A percentile compares a stretch with the other conserved stretches of the same genome.
Evolutionary conservation across 768 basidiomycete species (phyloP).

Genomic region (Omphalotus guepiniiformis): DNA sequence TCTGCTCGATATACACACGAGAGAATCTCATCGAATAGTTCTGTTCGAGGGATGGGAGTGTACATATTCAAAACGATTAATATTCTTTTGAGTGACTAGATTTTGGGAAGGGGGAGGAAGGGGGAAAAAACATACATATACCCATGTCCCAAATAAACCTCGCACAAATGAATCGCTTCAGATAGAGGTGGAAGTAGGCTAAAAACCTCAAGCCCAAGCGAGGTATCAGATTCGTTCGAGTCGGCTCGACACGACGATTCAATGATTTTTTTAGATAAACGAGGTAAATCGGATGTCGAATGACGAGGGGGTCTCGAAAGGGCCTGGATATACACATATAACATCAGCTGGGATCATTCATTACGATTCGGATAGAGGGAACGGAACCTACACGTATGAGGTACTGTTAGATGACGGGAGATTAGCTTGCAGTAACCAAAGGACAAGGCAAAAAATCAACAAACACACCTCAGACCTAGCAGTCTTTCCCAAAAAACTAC

Average conservation of each 20-base stretch:
- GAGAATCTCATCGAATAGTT: constrained; percentile 56
- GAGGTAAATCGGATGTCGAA: constrained; percentile 17
- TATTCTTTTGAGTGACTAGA: not conserved
- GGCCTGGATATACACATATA: too few relatives aligned
- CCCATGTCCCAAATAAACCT: constrained; percentile 63
- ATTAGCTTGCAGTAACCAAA: constrained; percentile 4
- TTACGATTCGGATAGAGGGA: not conserved
- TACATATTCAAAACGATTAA: constrained; percentile 49
- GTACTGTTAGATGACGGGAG: constrained; percentile 33
- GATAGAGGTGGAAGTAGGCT: constrained; percentile 48
- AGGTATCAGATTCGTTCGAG: constrained; percentile 18
- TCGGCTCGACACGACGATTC: constrained; percentile 31
- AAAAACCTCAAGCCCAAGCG: constrained; percentile 41
- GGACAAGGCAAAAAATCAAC: not conserved
- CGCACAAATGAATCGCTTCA: constrained; percentile 57
- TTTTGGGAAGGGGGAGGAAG: not conserved
- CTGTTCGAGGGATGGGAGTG: constrained; percentile 45
- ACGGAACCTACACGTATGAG: constrained; percentile 44
- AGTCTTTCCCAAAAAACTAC: constrained; percentile 58
- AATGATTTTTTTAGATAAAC: constrained; percentile 37
- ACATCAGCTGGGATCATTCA: not conserved
- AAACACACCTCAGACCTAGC: constrained; percentile 60
- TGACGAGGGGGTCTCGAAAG: constrained; percentile 14
- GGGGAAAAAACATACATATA: constrained; percentile 41
- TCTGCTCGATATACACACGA: constrained; percentile 48